Percentiles rank a stretch among this genome's conserved stretches.
Evolutionary conservation across 2,329 filamentous ascomycete genomes (phyloP).

Genomic region (Fusarium setosum): DNA sequence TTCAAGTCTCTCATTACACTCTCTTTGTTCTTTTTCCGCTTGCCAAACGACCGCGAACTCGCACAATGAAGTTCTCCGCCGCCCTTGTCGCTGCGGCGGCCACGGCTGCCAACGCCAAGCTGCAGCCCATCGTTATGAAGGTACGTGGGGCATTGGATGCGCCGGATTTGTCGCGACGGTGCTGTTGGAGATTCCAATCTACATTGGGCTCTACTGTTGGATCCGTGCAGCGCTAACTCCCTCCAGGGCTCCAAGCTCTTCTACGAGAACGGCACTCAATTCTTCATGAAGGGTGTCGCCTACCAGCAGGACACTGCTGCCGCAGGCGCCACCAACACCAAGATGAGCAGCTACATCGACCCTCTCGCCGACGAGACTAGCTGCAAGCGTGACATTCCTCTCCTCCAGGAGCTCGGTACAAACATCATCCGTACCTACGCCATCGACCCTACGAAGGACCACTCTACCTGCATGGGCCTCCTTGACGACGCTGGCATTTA

Average conservation of each 20-base stretch:
- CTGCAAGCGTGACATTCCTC: constrained; percentile 89
- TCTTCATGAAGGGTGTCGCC: constrained; percentile 91
- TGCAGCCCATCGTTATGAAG: constrained; percentile 76
- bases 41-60: constrained; percentile 27
- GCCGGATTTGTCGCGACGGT: neutral
- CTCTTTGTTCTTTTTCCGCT: constrained; percentile 26
- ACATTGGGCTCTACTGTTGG: neutral
- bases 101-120: constrained; percentile 53
- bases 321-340: constrained; percentile 60
- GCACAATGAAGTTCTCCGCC: constrained; percentile 50
- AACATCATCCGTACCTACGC: constrained; percentile 97
- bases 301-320: constrained; percentile 86
- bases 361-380: constrained; percentile 78
- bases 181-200: neutral
- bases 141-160: constrained; percentile 50
- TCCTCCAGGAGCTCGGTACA: constrained; percentile 81
- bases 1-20: constrained; percentile 34
- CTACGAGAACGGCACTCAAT: constrained; percentile 76
- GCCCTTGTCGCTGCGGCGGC: constrained; percentile 56
- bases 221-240: neutral
- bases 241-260: constrained; percentile 85
- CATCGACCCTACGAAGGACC: constrained; percentile 82
- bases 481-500: constrained; percentile 92
- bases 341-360: constrained; percentile 75
- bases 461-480: constrained; percentile 85